Conservation (phyloP, 2,329 filamentous ascomycete species). For the Clarireedia paspali region DNA sequence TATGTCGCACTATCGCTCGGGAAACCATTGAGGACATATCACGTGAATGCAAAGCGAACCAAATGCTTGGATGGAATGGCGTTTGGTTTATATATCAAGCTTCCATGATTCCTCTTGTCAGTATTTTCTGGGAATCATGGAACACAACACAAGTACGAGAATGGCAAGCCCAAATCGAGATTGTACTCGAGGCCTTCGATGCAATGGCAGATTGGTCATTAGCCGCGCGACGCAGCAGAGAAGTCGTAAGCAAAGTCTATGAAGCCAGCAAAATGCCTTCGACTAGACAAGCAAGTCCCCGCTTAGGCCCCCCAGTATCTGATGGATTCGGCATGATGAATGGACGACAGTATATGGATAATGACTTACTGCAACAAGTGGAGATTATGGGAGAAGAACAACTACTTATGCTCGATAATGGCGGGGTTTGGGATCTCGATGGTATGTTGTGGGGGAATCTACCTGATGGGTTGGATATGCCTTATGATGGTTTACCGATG, state of each 20-base stretch:
- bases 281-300: conserved; percentile 27
- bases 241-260: conserved; percentile 57
- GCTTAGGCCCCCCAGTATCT: conserved; percentile 23
- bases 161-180: conserved; percentile 51
- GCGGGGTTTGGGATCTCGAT: conserved; percentile 48
- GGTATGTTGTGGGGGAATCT: conserved; percentile 46
- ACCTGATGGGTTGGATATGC: conserved; percentile 31
- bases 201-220: conserved; percentile 59
- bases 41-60: conserved; percentile 60
- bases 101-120: conserved; percentile 69
- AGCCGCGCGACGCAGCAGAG: conserved; percentile 52
- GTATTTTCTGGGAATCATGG: conserved; percentile 58
- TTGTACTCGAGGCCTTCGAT: conserved; percentile 52
- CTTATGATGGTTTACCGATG: conserved; percentile 25
- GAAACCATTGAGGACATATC: conserved; percentile 67
- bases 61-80: conserved; percentile 74
- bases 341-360: conserved; percentile 15
- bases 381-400: conserved; percentile 40
- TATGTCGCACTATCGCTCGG: conserved; percentile 61
- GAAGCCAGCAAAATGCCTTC: conserved; percentile 38
- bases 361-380: conserved; percentile 33
- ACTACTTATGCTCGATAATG: conserved; percentile 40
- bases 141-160: conserved; percentile 25
- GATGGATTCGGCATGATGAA: conserved; percentile 10
- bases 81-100: conserved; percentile 79